These are phyloP conservation scores for Fraxinus pennsylvanica DNA, from an alignment of 257 asterid species.

Conservation along the genomic window DNA sequence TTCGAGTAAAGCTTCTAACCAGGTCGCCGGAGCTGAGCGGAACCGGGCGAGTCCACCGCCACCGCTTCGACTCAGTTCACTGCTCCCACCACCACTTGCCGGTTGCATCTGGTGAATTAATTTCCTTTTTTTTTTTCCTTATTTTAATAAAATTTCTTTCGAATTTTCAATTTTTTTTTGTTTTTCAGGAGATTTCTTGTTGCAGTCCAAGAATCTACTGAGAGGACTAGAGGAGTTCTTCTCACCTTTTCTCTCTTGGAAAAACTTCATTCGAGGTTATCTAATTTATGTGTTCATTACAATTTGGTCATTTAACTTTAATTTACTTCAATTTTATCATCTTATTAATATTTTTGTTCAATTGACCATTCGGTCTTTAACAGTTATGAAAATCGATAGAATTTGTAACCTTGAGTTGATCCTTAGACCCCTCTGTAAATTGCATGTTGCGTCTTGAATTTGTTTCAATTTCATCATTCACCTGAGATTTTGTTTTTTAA, in stretches of 20 bases:
- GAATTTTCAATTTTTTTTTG: background rate
- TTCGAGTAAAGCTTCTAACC: conserved; percentile 92
- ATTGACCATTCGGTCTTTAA: background rate
- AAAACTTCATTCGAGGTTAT: background rate
- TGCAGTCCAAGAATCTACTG: conserved; percentile 1
- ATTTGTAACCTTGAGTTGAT: too few species aligned
- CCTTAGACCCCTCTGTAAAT: too few species aligned
- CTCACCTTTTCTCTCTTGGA: background rate
- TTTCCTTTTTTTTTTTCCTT: background rate
- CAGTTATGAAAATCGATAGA: background rate
- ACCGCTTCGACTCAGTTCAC: conserved; percentile 45
- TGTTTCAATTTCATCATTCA: too few species aligned
- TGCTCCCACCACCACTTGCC: conserved; percentile 50
- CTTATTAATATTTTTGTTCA: background rate
- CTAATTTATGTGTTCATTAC: background rate
- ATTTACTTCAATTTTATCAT: background rate
- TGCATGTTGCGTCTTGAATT: too few species aligned
- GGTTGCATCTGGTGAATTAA: conserved; percentile 66
- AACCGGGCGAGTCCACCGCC: conserved; percentile 67
- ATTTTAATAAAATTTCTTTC: background rate
- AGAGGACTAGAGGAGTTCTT: background rate
- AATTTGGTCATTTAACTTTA: background rate
- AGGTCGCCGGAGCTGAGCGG: conserved; percentile 88
- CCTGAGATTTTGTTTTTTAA: too few species aligned
- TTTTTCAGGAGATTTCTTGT: conserved; percentile 51